Percentiles rank a stretch among this genome's conserved stretches.
Conservation (phyloP, 441 rosid genomes). For the Viola pubescens region DNA sequence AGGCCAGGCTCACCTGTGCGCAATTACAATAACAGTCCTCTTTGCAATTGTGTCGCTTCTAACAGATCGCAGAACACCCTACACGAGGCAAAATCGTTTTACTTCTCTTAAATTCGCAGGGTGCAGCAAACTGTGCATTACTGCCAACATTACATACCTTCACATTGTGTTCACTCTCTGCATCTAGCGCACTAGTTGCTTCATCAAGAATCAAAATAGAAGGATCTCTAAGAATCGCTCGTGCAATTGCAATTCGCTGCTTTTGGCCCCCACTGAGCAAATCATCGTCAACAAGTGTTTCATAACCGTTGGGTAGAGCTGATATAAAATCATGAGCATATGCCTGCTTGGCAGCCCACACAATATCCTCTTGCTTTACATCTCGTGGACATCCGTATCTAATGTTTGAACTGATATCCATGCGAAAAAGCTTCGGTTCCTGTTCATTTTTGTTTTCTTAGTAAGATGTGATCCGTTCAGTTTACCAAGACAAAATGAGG, state of each 20-base stretch:
- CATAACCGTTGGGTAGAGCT: constrained; percentile 75
- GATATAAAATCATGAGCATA: constrained; percentile 87
- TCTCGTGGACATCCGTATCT: constrained; percentile 67
- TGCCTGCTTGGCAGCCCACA: constrained; percentile 89
- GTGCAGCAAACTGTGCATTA: background rate
- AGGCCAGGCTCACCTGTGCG: constrained; percentile 53
- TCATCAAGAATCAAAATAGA: constrained; percentile 83
- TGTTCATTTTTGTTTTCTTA: constrained; percentile 21
- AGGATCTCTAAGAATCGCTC: constrained; percentile 93
- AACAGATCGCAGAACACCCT: constrained; percentile 79
- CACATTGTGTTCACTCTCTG: constrained; percentile 92
- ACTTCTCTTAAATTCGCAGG: background rate
- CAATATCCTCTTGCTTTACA: constrained; percentile 61
- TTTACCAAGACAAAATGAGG: constrained; percentile 4
- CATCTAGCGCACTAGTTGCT: constrained; percentile 94
- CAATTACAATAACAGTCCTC: constrained; percentile 83
- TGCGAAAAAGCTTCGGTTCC: constrained; percentile 95
- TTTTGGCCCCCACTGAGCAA: constrained; percentile 96
- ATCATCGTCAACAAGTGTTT: constrained; percentile 89
- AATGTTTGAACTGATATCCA: constrained; percentile 78
- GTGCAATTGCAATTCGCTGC: constrained; percentile 95
- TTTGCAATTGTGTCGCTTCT: constrained; percentile 45
- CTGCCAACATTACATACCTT: constrained; percentile 40
- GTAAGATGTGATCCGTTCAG: constrained; percentile 9
- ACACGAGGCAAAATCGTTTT: constrained; percentile 5